Percentiles rank a stretch among this genome's conserved stretches.
Conservation (phyloP, 1,284 basidiomycete genomes). For the Fomitopsis palustris region DNA sequence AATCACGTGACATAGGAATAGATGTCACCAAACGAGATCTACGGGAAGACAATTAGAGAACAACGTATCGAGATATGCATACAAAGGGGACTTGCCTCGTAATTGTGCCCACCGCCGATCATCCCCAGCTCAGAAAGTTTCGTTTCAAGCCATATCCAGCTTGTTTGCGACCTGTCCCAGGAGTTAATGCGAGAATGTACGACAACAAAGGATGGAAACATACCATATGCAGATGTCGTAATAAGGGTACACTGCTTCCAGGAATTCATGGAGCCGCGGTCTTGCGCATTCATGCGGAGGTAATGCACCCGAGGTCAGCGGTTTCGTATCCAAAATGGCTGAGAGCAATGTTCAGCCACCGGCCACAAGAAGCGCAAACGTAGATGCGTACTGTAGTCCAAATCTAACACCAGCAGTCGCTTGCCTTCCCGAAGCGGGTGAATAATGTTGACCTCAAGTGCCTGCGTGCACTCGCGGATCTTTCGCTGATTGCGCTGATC, state of each 20-base stretch:
- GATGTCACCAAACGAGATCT: conserved; percentile 57
- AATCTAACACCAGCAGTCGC: conserved; percentile 79
- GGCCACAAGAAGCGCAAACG: background rate
- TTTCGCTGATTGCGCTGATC: conserved; percentile 79
- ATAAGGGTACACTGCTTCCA: conserved; percentile 72
- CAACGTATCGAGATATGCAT: background rate
- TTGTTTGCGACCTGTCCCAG: conserved; percentile 69
- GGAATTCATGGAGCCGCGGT: conserved; percentile 81
- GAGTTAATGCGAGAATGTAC: background rate
- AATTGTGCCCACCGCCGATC: conserved; percentile 65
- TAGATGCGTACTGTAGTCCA: conserved; percentile 75
- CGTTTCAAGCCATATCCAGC: conserved; percentile 89
- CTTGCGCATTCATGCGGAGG: conserved; percentile 80
- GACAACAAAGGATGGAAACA: background rate
- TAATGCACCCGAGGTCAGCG: conserved; percentile 71
- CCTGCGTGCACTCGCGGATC: conserved; percentile 67
- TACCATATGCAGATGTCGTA: conserved; percentile 89
- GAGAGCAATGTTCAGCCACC: background rate
- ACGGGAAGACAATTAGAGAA: background rate
- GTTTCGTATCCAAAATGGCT: conserved; percentile 83
- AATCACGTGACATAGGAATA: background rate
- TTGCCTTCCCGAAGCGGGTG: conserved; percentile 75
- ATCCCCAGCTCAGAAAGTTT: conserved; percentile 88
- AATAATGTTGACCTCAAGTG: conserved; percentile 70
- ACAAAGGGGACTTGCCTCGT: conserved; percentile 49